phyloP scores from a whole-genome alignment of 2,329 filamentous ascomycete genomes.

The Penicillium aurantiogriseum region DNA sequence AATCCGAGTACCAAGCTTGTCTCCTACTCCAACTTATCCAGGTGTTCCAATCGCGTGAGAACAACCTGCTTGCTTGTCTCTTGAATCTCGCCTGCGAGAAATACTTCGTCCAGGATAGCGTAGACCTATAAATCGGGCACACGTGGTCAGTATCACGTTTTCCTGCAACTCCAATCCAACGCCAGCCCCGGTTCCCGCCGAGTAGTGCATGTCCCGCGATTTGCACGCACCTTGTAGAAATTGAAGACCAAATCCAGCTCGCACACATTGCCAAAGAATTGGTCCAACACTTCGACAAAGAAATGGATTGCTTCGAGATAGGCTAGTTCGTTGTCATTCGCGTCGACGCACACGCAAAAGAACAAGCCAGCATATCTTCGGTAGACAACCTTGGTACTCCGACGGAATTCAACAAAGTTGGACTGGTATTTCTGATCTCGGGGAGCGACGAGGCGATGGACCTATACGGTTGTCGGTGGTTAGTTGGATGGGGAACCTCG shows the following conservation, averaged over 20 bases:
- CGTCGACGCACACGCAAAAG: conserved; percentile 99
- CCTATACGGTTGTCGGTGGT: conserved; percentile 48
- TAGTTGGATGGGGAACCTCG: conserved; percentile 7
- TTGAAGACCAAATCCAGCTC: conserved; percentile 86
- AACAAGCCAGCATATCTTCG: conserved; percentile 95
- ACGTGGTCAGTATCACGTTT: conserved; percentile 7
- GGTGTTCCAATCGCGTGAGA: conserved; percentile 84
- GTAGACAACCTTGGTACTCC: conserved; percentile 87
- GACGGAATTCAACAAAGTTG: conserved; percentile 87
- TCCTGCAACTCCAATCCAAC: background rate
- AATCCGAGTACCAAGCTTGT: background rate
- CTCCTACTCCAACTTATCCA: conserved; percentile 85
- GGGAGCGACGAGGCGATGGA: conserved; percentile 94
- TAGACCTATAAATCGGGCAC: conserved; percentile 63
- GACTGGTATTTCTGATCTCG: conserved; percentile 99
- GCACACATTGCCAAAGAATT: conserved; percentile 98
- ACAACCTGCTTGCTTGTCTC: conserved; percentile 99
- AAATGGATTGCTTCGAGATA: conserved; percentile 98
- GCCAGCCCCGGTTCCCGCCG: conserved; percentile 1
- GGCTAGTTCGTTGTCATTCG: conserved; percentile 96
- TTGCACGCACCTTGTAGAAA: conserved; percentile 61
- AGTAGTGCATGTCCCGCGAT: background rate
- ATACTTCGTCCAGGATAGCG: conserved; percentile 97
- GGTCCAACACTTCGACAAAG: conserved; percentile 97
- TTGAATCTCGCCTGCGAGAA: conserved; percentile 95